These are phyloP conservation scores for Solanum chiquidenum DNA, from an alignment of 257 asterid genomes.

Conservation along the genomic window DNA sequence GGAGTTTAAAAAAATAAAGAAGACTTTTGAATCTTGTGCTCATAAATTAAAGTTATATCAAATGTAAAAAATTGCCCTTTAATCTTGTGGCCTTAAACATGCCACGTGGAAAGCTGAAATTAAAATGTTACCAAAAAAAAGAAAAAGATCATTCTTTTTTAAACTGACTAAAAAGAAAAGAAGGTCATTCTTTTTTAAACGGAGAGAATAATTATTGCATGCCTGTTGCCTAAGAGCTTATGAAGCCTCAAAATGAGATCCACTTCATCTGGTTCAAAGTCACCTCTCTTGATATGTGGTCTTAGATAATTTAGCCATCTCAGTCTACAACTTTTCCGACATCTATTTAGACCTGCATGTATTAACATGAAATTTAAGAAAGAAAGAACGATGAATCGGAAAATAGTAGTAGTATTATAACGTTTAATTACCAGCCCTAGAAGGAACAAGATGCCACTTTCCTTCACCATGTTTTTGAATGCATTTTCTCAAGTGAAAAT, in stretches of 20 bases:
- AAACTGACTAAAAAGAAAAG: too few species aligned
- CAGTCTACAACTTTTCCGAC: constrained; percentile 65
- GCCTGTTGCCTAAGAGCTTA: constrained; percentile 60
- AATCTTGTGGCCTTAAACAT: too few species aligned
- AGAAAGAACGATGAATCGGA: fast-evolving
- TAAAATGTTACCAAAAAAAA: too few species aligned
- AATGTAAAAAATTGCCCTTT: too few species aligned
- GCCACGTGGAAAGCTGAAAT: too few species aligned
- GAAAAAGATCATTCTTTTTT: too few species aligned
- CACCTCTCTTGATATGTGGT: constrained; percentile 57
- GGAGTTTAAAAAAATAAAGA: too few species aligned
- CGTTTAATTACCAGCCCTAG: constrained; percentile 3
- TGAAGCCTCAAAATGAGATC: constrained; percentile 41
- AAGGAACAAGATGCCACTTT: constrained; percentile 13
- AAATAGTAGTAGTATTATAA: neutral
- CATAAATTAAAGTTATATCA: too few species aligned
- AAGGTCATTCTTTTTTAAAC: too few species aligned
- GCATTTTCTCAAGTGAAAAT: constrained; percentile 1
- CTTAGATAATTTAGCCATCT: constrained; percentile 71
- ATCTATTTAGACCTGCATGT: constrained; percentile 38
- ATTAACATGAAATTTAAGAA: neutral
- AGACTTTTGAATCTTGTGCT: too few species aligned
- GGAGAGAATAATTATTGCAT: neutral
- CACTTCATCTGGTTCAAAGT: constrained; percentile 41
- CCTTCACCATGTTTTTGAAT: constrained; percentile 14